Evolutionary conservation across 1,284 basidiomycete genomes (phyloP).

Genomic region (Cryptococcus maquisensis): DNA sequence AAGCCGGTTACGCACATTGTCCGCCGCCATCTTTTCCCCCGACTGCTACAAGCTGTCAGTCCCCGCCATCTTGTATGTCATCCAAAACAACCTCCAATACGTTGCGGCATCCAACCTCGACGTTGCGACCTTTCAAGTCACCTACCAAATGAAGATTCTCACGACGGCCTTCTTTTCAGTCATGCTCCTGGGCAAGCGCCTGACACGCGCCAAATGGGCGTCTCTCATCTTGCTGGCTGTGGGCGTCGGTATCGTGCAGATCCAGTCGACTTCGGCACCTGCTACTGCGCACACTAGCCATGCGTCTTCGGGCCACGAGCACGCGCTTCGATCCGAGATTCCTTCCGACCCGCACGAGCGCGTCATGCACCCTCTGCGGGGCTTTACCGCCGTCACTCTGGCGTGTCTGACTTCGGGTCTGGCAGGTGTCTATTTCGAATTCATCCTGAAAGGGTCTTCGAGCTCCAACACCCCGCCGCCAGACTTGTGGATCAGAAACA

Average conservation of each 20-base stretch:
- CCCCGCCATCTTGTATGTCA: constrained; percentile 90
- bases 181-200: constrained; percentile 72
- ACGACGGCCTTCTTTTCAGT: constrained; percentile 95
- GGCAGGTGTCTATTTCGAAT: constrained; percentile 98
- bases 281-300: constrained; percentile 2
- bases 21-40: constrained; percentile 58
- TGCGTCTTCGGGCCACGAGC: constrained; percentile 10
- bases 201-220: constrained; percentile 74
- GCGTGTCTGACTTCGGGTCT: constrained; percentile 95
- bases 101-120: constrained; percentile 89
- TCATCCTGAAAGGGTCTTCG: constrained; percentile 80
- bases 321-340: constrained; percentile 15
- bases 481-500: constrained; percentile 94
- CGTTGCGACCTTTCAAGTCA: constrained; percentile 82
- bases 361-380: constrained; percentile 70
- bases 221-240: constrained; percentile 78
- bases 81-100: constrained; percentile 95
- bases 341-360: constrained; percentile 8
- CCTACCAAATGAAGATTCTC: constrained; percentile 96
- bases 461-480: constrained; percentile 22
- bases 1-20: constrained; percentile 26
- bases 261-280: constrained; percentile 55
- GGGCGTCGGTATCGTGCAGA: constrained; percentile 89
- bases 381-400: constrained; percentile 75
- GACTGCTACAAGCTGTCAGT: constrained; percentile 97